phyloP scores from a whole-genome alignment of 805 yeast genomes.

The Cyberlindnera veronae region DNA sequence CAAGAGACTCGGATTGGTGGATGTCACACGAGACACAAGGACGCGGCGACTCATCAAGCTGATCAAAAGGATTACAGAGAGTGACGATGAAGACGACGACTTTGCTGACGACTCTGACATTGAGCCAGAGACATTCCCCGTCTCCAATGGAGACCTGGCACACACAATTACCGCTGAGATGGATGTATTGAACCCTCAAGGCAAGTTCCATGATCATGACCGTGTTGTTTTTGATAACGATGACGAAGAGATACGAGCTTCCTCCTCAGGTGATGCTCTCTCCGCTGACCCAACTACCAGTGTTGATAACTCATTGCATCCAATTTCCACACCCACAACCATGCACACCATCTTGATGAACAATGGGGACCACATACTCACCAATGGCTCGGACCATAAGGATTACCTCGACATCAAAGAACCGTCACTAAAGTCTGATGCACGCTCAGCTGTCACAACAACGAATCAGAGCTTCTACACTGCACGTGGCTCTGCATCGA shows the following conservation, averaged over 20 bases:
- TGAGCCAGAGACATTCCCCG: no score
- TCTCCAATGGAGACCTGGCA: no score
- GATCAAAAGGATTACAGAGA: slow-evolving; percentile 6
- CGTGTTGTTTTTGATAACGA: neutral
- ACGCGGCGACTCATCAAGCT: slow-evolving; percentile 6
- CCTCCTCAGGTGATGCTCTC: no score
- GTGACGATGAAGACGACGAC: slow-evolving; percentile 2
- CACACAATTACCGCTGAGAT: no score
- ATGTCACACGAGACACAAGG: slow-evolving; percentile 3
- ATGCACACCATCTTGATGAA: no score
- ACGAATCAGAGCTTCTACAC: slow-evolving; percentile 9
- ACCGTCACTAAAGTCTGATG: no score
- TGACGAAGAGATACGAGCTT: neutral
- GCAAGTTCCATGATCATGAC: neutral
- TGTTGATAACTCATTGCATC: no score
- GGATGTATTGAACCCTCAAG: slow-evolving; percentile 1
- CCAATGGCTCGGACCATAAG: no score
- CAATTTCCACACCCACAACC: no score
- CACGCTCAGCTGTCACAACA: slow-evolving; percentile 1
- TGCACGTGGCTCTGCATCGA: slow-evolving; percentile 1
- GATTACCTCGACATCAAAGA: no score
- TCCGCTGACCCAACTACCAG: no score
- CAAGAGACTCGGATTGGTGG: slow-evolving; percentile 8
- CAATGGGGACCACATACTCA: neutral
- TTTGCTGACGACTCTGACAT: slow-evolving; percentile 2